A percentile compares a stretch with the other conserved stretches of the same genome.
These are phyloP conservation scores for Plectosphaerella cucumerina DNA, from an alignment of 2,329 filamentous ascomycete genomes.

Conservation along the genomic window DNA sequence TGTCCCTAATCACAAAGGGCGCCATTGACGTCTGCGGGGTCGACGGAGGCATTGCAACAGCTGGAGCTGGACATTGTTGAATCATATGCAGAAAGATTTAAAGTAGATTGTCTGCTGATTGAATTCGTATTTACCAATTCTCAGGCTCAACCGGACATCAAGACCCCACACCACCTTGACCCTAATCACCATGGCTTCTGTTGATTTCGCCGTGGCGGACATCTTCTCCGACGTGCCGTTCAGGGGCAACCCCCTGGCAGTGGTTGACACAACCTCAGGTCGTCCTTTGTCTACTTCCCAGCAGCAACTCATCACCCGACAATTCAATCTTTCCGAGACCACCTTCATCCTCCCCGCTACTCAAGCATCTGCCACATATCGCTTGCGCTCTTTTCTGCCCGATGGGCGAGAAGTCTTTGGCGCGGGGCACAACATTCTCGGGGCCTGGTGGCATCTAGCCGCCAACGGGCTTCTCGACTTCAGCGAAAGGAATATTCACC, in stretches of 20 bases:
- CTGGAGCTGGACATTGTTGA: too few relatives aligned
- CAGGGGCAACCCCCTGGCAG: slow-evolving; percentile 16
- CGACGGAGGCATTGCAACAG: too few relatives aligned
- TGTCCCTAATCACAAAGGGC: too few relatives aligned
- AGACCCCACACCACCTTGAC: too few relatives aligned
- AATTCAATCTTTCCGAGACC: slow-evolving; percentile 19
- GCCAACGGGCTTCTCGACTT: slow-evolving; percentile 9
- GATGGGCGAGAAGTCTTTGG: slow-evolving; percentile 16
- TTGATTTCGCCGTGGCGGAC: slow-evolving; percentile 9
- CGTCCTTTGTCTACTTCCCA: slow-evolving; percentile 11
- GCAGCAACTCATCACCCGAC: slow-evolving; percentile 15
- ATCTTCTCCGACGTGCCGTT: slow-evolving; percentile 14
- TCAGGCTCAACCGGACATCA: too few relatives aligned
- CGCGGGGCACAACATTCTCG: slow-evolving; percentile 17
- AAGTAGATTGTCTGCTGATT: too few relatives aligned
- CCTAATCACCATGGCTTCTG: background rate
- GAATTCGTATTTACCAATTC: too few relatives aligned
- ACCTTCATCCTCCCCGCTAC: slow-evolving; percentile 12
- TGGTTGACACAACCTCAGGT: slow-evolving; percentile 11
- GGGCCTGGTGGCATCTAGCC: slow-evolving; percentile 17
- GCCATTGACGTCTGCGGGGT: too few relatives aligned
- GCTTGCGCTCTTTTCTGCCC: slow-evolving; percentile 14
- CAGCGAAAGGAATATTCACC: background rate
- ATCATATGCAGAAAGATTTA: too few relatives aligned
- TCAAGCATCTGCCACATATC: slow-evolving; percentile 3